phyloP scores from a whole-genome alignment of 805 yeast genomes.

The Candida dajiaensis region DNA sequence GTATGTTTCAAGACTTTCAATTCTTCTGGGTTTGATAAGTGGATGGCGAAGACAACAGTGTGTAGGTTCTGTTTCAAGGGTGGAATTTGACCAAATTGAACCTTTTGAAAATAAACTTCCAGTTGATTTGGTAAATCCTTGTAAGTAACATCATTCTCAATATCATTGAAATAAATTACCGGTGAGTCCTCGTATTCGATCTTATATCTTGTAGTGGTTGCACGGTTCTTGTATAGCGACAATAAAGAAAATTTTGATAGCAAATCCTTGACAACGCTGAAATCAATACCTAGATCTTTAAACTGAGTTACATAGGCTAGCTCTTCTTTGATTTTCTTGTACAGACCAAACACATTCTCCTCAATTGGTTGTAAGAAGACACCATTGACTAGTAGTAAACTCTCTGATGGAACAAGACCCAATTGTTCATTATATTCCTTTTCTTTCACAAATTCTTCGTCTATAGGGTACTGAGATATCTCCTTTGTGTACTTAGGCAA shows the following conservation, averaged over 20 bases:
- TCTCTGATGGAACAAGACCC: constrained; percentile 34
- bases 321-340: constrained; percentile 35
- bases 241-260: constrained; percentile 35
- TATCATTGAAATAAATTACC: constrained; percentile 71
- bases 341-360: constrained; percentile 37
- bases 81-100: constrained; percentile 60
- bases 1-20: constrained; percentile 44
- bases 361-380: constrained; percentile 37
- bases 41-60: constrained; percentile 63
- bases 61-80: constrained; percentile 68
- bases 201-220: constrained; percentile 20
- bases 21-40: constrained; percentile 49
- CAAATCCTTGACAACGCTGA: constrained; percentile 29
- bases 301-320: constrained; percentile 21
- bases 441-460: constrained; percentile 23
- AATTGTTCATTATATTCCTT: constrained; percentile 27
- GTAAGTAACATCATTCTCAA: constrained; percentile 59
- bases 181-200: constrained; percentile 26
- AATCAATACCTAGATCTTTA: constrained; percentile 28
- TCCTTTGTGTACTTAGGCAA: constrained; percentile 49
- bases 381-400: constrained; percentile 68
- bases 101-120: constrained; percentile 38
- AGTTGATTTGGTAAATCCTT: constrained; percentile 38
- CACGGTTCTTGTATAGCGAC: constrained; percentile 15
- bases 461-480: constrained; percentile 11